Percentiles rank a stretch among this genome's conserved stretches.
Evolutionary conservation across 805 yeast genomes (phyloP).

Genomic region (Metschnikowia gruessii): DNA sequence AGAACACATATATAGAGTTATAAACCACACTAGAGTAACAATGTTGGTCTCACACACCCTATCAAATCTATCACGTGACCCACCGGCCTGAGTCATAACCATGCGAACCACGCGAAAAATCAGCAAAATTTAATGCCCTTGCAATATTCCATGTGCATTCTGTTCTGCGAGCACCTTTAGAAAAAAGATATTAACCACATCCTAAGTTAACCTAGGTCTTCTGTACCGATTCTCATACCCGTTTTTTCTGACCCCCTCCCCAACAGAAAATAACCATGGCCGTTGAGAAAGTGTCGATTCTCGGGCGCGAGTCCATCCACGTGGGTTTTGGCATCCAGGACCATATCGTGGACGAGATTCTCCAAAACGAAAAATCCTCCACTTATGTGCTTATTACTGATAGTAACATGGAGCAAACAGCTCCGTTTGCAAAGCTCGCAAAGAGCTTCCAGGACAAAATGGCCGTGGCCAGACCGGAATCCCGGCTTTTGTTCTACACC

Average conservation of each 20-base stretch:
- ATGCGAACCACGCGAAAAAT: no score
- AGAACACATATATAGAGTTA: no score
- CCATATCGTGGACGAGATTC: conserved; percentile 68
- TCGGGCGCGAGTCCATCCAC: conserved; percentile 82
- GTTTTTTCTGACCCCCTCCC: background rate
- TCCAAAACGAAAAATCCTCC: conserved; percentile 66
- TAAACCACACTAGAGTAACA: no score
- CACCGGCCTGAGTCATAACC: no score
- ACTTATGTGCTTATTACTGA: conserved; percentile 93
- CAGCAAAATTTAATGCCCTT: no score
- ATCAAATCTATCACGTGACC: no score
- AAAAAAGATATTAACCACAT: no score
- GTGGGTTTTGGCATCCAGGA: conserved; percentile 81
- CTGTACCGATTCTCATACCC: background rate
- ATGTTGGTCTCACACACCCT: no score
- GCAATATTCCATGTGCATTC: no score
- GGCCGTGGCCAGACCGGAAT: conserved; percentile 38
- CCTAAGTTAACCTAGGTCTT: no score
- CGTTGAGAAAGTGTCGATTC: conserved; percentile 61
- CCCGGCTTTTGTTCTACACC: conserved; percentile 68
- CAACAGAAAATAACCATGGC: conserved; percentile 16
- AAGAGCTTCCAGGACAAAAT: conserved; percentile 41
- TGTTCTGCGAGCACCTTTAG: no score
- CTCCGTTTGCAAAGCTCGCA: conserved; percentile 51
- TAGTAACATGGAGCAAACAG: conserved; percentile 67